Evolutionary conservation across 1,284 basidiomycete species (phyloP), one percentile per base, ranked within the genome.

Genomic region (Rhodofomes roseus): DNA sequence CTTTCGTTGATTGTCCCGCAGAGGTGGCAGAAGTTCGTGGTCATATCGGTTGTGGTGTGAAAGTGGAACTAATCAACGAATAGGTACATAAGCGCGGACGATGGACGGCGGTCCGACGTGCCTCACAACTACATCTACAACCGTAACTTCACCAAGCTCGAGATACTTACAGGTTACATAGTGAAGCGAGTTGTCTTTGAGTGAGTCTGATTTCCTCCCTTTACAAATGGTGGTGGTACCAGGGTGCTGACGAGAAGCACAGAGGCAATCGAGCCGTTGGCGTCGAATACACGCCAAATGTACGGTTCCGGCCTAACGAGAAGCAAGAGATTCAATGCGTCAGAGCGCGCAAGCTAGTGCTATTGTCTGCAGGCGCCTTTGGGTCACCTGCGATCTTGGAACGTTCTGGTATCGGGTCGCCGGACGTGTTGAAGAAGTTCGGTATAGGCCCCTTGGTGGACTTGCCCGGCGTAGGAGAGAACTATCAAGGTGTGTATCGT

Each of bases 61-160:
- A n/a, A 1, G n/a, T 25, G 16, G 50, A 3, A 18, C 51, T 52
- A 22, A 61, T 54, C 44, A 23, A 18, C 59, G 54, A 27, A 23
- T 53, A 79, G 83, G 64, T 87, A 81, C 67, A 76, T 86, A 22
- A 77, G 84, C 61, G 68, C 63, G 0, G 63, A 73, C 25, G 83
- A 79, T 0, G 87, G 87, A 37, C 78, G 66, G 50, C 81, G 86
- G 12, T 86, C 80, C 0, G 85, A 88, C 64, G 67, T 80, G 3
- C 78, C 87, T 1, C 84, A 86, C 62, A 60, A 78, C 62, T 86
- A 81, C 61, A 70, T 88, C 16, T 88, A 87, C 65, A 81, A 79
- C 31, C 77, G 82, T 4, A 29, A 54, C 7, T 50, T 63, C 40
- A 62, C 63, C 25, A 62, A 59, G 51, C 63, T 74, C 2, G 62